These are phyloP conservation scores for Ascoidea asiatica DNA, from an alignment of 805 yeast genomes.

Conservation along the genomic window DNA sequence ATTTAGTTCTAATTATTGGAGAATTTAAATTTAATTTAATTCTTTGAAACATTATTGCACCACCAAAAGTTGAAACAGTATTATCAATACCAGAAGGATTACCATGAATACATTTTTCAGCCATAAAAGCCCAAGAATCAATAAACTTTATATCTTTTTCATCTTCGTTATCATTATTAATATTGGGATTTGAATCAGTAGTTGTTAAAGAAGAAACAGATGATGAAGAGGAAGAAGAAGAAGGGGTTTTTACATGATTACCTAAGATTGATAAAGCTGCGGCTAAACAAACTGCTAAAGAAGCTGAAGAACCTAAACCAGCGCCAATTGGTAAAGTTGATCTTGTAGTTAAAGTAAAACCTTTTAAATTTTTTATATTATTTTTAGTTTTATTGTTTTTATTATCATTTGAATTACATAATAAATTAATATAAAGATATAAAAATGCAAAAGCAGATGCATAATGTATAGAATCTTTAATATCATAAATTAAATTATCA, in stretches of 20 bases:
- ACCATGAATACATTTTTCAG: conserved; percentile 93
- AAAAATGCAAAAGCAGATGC: conserved; percentile 76
- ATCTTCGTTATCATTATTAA: too few relatives aligned
- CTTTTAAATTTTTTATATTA: conserved; percentile 27
- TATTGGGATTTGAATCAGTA: neutral
- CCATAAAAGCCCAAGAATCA: conserved; percentile 81
- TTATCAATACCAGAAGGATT: conserved; percentile 96
- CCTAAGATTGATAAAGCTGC: conserved; percentile 58
- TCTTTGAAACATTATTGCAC: conserved; percentile 85
- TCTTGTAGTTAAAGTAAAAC: conserved; percentile 49
- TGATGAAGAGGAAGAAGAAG: conserved; percentile 20
- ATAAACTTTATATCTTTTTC: conserved; percentile 46
- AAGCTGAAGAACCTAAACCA: conserved; percentile 91
- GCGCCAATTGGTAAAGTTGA: conserved; percentile 93
- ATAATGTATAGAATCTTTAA: conserved; percentile 47
- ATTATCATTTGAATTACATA: conserved; percentile 17
- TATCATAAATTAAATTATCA: conserved; percentile 23
- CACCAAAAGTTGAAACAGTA: conserved; percentile 91
- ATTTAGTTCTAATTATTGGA: conserved; percentile 51
- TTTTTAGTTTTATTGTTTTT: too few relatives aligned
- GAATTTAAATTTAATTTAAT: conserved; percentile 23
- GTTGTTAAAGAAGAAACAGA: conserved; percentile 11
- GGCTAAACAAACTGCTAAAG: conserved; percentile 73
- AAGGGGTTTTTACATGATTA: conserved; percentile 32
- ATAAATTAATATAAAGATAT: conserved; percentile 55